phyloP scores from a whole-genome alignment of 2,329 filamentous ascomycete genomes.

The Colletotrichum liaoningense region DNA sequence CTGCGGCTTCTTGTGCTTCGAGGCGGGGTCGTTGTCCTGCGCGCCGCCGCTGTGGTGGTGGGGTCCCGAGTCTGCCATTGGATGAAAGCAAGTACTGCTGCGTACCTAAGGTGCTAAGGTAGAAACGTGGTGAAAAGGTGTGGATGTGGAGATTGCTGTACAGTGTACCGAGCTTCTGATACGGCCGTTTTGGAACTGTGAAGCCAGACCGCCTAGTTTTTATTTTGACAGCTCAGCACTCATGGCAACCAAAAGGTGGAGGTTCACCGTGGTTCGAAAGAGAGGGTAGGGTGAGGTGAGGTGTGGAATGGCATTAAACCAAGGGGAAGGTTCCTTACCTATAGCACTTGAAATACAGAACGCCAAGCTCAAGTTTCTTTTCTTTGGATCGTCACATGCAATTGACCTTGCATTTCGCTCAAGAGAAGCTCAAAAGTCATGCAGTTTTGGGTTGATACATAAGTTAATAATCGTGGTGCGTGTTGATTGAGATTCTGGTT shows the following conservation, averaged over 20 bases:
- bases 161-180: slow-evolving; percentile 23
- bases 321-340: not conserved
- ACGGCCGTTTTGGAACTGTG: slow-evolving; percentile 3
- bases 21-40: slow-evolving; percentile 47
- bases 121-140: not conserved
- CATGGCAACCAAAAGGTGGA: not conserved
- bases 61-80: slow-evolving; percentile 43
- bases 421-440: not conserved
- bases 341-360: not conserved
- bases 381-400: not conserved
- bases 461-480: too few relatives aligned
- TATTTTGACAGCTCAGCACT: slow-evolving; percentile 16
- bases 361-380: not conserved
- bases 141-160: slow-evolving; percentile 4
- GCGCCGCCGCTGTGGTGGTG: slow-evolving; percentile 43
- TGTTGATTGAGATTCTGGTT: too few relatives aligned
- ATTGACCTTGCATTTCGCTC: not conserved
- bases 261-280: not conserved
- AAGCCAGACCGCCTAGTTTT: not conserved
- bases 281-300: not conserved
- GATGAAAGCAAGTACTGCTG: slow-evolving; percentile 1
- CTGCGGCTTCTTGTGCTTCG: slow-evolving; percentile 38
- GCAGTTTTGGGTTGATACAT: slow-evolving; percentile 1
- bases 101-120: too few relatives aligned
- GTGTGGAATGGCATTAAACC: not conserved